Base-by-base conservation (phyloP, 2,329 filamentous ascomycete genomes). In the Rasamsonia emersonii region DNA sequence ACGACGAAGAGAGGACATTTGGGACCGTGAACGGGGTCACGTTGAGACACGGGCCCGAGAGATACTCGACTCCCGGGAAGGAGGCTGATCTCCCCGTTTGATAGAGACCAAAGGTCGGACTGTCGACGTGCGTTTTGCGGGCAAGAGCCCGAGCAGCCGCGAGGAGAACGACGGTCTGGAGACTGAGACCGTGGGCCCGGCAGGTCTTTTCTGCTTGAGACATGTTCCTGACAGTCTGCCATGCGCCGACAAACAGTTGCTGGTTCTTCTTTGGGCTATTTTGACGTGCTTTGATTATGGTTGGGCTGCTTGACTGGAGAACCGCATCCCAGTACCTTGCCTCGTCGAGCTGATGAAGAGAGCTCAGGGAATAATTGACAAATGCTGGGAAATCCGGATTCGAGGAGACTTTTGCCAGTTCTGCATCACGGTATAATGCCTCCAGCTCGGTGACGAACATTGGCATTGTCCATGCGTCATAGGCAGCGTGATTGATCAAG, bases 391-490 rank as follows among this genome's bases (percentile, higher is more conserved):
- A 49, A 17, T 44, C 36, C 1, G 45, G 41, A 17, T 37, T 41
- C 5, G 43, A 32, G 11, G 20, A 8, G 20, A 8, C 20, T 10
- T 35, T 36, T 9, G 39, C 19, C 2, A 23, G 3, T 6, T 40
- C 27, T 25, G 9, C n/a, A n/a, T 28, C 32, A 6, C 37, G 27
- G 28, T 59, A 59, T 8, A 58, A 38, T 1, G 40, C 38, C 8
- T 32, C 35, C 3, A 60, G 48, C 19, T 59, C 54, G 9, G 45
- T 34, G 7, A 57, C 35, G 5, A 59, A 41, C 25, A 48, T 47
- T 2, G 45, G 45, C 44, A 60, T 55, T 1, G 54, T 51, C 47
- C 53, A 58, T 2, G 55, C 55, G 24, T 60, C 56, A 32, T 59
- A 60, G 5, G 47, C 43, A 10, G 56, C 51, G 30, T 60, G 56